phyloP scores from a whole-genome alignment of 2,329 filamentous ascomycete genomes.

The Diaporthe ampelina region DNA sequence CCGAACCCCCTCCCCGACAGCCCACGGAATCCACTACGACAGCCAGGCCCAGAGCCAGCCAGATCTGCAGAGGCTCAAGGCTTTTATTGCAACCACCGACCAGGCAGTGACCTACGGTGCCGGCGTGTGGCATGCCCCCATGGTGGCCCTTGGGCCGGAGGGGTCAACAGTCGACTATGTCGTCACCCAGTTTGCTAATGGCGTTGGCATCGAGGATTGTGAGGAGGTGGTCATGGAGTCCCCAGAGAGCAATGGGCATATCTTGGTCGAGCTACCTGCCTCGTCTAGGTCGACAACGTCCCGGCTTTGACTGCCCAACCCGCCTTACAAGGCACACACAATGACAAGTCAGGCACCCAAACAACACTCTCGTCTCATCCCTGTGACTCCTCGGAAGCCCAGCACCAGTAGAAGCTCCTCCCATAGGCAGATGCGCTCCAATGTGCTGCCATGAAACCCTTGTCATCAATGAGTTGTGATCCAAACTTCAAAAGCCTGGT shows the following conservation, averaged over 20 bases:
- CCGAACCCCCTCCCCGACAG: background rate
- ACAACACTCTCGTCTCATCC: background rate
- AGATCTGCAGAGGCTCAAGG: conserved; percentile 77
- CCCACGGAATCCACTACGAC: conserved; percentile 1
- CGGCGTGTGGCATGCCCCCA: conserved; percentile 96
- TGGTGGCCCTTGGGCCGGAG: conserved; percentile 82
- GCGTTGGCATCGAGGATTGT: conserved; percentile 85
- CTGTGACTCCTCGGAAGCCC: background rate
- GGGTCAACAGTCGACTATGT: conserved; percentile 82
- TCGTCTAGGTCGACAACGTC: background rate
- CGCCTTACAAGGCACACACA: background rate
- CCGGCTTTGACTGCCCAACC: conserved; percentile 5
- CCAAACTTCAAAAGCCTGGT: background rate
- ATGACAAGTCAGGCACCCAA: background rate
- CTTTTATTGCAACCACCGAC: conserved; percentile 82
- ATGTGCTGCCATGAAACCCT: too few species aligned
- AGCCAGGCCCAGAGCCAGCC: conserved; percentile 58
- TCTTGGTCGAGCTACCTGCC: conserved; percentile 30
- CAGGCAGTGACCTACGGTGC: conserved; percentile 94
- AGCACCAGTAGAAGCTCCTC: background rate
- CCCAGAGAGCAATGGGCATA: conserved; percentile 14
- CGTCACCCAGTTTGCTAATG: conserved; percentile 91
- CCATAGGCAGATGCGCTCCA: background rate
- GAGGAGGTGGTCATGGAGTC: conserved; percentile 75
- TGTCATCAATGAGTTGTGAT: background rate